Base-by-base conservation (phyloP, 2,329 filamentous ascomycete genomes). In the Alternaria panax region DNA sequence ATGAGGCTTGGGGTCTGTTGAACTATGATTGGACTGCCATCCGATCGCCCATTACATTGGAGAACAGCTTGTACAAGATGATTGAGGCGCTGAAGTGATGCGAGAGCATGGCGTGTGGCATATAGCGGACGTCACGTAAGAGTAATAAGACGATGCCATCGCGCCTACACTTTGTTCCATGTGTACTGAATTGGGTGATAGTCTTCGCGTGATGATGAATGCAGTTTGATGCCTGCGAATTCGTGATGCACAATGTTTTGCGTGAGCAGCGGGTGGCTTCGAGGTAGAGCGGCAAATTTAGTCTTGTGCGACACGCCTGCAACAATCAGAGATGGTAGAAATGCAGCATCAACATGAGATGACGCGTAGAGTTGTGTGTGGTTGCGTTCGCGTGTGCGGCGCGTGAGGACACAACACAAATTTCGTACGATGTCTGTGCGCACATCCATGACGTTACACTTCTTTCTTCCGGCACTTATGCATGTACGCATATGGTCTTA, bases 1-100 rank as follows among this genome's bases (percentile, higher is more conserved):
- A 76, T 24, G 74, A 75, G 46, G 66, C 67, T 27, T 76, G 74
- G 73, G 73, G 72, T 0, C 28, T 76, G 48, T 45, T 76, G 28
- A 66, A 75, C 50, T 75, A 75, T 27, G 60, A 73, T 16, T 76
- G 73, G 72, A 57, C 62, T 27, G 67, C 46, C 12, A 62, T 74
- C 5, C 63, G 72, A 8, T 71, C 67, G 2, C 69, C 71, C 1
- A 58, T 76, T 12, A 74, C 74, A 5, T 50, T 75, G 5, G 70
- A 75, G 52, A 74, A 76, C 48, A 75, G 72, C 40, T 57, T 75
- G 58, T 61, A 66, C 38, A 74, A 75, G 63, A 72, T 76, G 72
- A 71, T 74, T 16, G 67, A 54, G 3, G 74, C 71, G 12, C 24
- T 74, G 42, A 59, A 62, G 12, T 63, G 25, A 59, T 43, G 14